Conservation (phyloP, 306 rosid genomes). For the Cicer judaicum region DNA sequence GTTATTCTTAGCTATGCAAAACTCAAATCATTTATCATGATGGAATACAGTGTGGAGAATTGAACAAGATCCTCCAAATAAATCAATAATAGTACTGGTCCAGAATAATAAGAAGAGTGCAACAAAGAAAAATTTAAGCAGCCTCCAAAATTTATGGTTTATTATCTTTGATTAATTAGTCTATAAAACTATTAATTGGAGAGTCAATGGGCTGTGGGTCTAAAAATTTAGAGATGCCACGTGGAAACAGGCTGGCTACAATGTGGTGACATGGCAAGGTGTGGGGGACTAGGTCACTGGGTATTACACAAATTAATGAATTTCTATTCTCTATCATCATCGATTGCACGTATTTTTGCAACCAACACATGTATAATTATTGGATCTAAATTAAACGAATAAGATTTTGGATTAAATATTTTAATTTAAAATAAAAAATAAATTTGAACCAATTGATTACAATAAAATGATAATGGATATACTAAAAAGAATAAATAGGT, state of each 20-base stretch:
- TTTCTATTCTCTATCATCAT: no score
- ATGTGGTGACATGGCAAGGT: slow-evolving; percentile 57
- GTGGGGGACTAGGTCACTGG: neutral
- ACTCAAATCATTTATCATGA: slow-evolving; percentile 7
- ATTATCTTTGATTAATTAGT: slow-evolving; percentile 42
- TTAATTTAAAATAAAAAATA: no score
- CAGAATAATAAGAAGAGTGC: neutral
- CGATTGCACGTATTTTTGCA: no score
- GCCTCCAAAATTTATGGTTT: slow-evolving; percentile 43
- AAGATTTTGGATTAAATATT: no score
- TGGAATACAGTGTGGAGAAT: slow-evolving; percentile 18
- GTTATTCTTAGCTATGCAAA: slow-evolving; percentile 30
- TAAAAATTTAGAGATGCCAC: slow-evolving; percentile 41
- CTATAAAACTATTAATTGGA: no score
- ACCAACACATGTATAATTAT: no score
- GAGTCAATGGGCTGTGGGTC: slow-evolving; percentile 34
- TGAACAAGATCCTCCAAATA: neutral
- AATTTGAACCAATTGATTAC: no score
- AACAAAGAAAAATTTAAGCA: slow-evolving; percentile 18
- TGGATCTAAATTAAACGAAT: no score
- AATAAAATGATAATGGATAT: no score
- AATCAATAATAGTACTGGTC: slow-evolving; percentile 32
- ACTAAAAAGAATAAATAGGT: no score
- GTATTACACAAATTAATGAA: neutral
- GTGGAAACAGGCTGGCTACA: slow-evolving; percentile 50